These are phyloP conservation scores for Aspergillus nomiae DNA, from an alignment of 2,329 filamentous ascomycete genomes.

Conservation along the genomic window DNA sequence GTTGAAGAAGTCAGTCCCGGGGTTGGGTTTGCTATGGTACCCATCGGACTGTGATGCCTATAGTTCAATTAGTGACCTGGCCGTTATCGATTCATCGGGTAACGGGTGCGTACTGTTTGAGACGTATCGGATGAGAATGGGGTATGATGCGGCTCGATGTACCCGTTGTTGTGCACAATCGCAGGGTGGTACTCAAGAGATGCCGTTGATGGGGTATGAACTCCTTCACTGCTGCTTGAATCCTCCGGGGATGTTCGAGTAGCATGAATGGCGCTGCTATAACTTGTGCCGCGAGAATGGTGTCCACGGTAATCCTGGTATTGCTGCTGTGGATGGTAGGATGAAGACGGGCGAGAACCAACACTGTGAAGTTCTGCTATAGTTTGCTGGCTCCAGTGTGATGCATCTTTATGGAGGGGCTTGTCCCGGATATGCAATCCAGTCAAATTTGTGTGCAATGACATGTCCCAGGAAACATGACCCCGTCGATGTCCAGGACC, in stretches of 20 bases:
- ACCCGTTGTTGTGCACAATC: constrained; percentile 52
- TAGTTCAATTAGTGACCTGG: constrained; percentile 33
- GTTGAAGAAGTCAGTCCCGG: constrained; percentile 29
- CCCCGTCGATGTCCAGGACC: constrained; percentile 47
- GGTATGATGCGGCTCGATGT: constrained; percentile 46
- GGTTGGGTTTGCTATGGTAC: constrained; percentile 32
- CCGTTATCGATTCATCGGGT: constrained; percentile 26
- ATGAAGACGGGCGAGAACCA: constrained; percentile 37
- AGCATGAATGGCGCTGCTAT: constrained; percentile 28
- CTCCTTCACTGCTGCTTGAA: constrained; percentile 52
- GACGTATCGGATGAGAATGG: constrained; percentile 37
- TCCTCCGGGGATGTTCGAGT: constrained; percentile 50
- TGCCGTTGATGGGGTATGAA: constrained; percentile 50
- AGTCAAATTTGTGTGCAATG: constrained; percentile 47
- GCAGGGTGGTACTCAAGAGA: constrained; percentile 52
- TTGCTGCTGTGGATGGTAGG: constrained; percentile 36
- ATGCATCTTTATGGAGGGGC: constrained; percentile 37
- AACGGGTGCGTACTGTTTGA: constrained; percentile 42
- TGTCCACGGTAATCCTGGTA: constrained; percentile 32
- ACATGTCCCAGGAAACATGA: constrained; percentile 53
- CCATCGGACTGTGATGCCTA: constrained; percentile 35
- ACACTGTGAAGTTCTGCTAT: constrained; percentile 44
- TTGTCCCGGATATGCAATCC: constrained; percentile 45
- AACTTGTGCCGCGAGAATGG: constrained; percentile 25
- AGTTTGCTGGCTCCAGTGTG: constrained; percentile 48